phyloP scores from a whole-genome alignment of 805 yeast species.

The Lachancea nothofagi region DNA sequence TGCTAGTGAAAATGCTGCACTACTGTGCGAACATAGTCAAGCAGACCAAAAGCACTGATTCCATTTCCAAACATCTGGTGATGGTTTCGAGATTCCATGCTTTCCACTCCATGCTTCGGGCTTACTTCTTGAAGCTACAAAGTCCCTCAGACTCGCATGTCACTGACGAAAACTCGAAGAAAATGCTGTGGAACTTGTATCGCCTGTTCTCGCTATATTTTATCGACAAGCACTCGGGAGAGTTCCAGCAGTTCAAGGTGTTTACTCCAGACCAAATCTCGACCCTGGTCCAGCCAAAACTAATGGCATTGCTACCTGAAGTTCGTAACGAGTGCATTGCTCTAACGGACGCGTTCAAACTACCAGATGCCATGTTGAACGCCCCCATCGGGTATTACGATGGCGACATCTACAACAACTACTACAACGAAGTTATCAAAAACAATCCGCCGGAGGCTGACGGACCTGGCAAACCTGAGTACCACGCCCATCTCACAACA shows the following conservation, averaged over 20 bases:
- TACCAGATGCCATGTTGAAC: slow-evolving; percentile 74
- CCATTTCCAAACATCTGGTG: slow-evolving; percentile 36
- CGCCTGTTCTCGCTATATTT: slow-evolving; percentile 58
- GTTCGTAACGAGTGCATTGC: slow-evolving; percentile 68
- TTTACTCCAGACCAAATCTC: slow-evolving; percentile 46
- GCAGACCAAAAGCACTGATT: slow-evolving; percentile 29
- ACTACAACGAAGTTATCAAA: slow-evolving; percentile 53
- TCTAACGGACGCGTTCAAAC: slow-evolving; percentile 77
- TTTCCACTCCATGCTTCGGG: slow-evolving; percentile 33
- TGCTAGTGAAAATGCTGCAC: slow-evolving; percentile 25
- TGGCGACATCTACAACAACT: slow-evolving; percentile 80
- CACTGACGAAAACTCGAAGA: slow-evolving; percentile 36
- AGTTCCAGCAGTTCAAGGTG: slow-evolving; percentile 60
- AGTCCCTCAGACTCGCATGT: slow-evolving; percentile 20
- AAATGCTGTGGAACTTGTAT: slow-evolving; percentile 49
- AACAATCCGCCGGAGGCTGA: slow-evolving; percentile 48
- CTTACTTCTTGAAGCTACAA: slow-evolving; percentile 26
- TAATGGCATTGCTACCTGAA: slow-evolving; percentile 42
- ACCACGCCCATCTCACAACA: slow-evolving; percentile 33
- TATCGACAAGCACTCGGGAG: slow-evolving; percentile 65
- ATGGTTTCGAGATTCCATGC: slow-evolving; percentile 39
- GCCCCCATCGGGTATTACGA: slow-evolving; percentile 76
- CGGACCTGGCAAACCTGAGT: slow-evolving; percentile 47
- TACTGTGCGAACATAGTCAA: slow-evolving; percentile 26
- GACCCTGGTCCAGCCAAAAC: slow-evolving; percentile 37